Base-by-base conservation (phyloP, 352 stramenopile species). In the Globisporangium irregulare region DNA sequence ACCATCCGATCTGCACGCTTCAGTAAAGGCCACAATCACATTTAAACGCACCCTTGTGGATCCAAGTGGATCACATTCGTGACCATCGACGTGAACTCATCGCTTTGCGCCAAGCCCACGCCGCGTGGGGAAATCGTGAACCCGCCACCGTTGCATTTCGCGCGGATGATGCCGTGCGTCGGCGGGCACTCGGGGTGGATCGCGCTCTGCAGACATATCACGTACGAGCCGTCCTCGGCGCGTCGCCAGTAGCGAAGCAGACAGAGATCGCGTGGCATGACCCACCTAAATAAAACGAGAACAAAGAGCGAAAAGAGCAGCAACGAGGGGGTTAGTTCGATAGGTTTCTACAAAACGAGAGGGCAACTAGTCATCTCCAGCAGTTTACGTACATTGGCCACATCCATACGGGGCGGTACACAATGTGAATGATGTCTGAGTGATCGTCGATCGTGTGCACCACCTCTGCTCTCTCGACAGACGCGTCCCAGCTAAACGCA, bases 361-460 rank as follows among this genome's bases (percentile, higher is more conserved):
- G 9, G 8, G 46, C 5, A 6, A 8, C 3, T 1, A 25, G 2
- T 4, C 46, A 2, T 25, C 3, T 25, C 32, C 32, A 36, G 46
- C 20, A 56, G 7, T 7, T 50, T 27, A 79, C 81, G 60, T 79
- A 92, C 81, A 91, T 58, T 22, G 85, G 85, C 85, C 85, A 93
- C 51, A 92, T 81, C 85, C 85, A 93, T n/a, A 89, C 81, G 1
- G 85, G 83, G 27, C 74, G 66, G 58, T 90, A 92, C n/a, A 91
- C 77, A 62, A 92, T 70, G 67, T 92, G 81, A 58, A 92, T 79
- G 65, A 93, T 92, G 74, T 93, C 85, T 55, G 85, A 85, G 68
- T 93, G 85, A 60, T 90, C 79, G 46, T 93, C 85, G 54, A 93
- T 91, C 0, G 83, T 90, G 69, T 93, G 83, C 62, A 93, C 81